Base-by-base conservation (phyloP, 2,329 filamentous ascomycete genomes). In the Cordyceps farinosa region DNA sequence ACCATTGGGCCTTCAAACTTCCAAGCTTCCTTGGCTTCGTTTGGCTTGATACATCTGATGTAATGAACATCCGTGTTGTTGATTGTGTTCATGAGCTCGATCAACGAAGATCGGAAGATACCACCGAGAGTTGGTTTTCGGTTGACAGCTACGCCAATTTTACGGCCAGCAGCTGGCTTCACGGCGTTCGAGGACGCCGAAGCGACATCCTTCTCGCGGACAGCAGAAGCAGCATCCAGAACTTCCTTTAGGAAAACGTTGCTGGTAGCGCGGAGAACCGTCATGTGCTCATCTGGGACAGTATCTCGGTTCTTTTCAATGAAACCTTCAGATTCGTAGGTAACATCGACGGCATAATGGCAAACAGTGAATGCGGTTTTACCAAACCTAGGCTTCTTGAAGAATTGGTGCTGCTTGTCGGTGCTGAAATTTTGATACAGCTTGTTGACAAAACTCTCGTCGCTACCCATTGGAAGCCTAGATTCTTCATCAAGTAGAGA, bases 261-360 rank as follows among this genome's bases (percentile, higher is more conserved):
- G 38, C 86, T 89, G 1, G 92, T 96, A 58, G 88, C 87, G 69
- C 87, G 89, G 67, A 99, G 84, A 44, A 99, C 90, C 64, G 95
- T 92, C 88, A 99, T 91, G 74, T 98, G 95, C 79, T 99, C 95
- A 73, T 99, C 95, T 6, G 95, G 95, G 53, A 99, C 95, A 27
- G 96, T 99, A 76, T 99, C 95, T 76, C 95, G 88, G 78, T 99
- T 99, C 85, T 99, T 99, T 77, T 99, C 96, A 71, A 99, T 97
- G 78, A 99, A 99, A 53, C 95, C 95, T 70, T 99, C 95, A 1
- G 94, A 98, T 77, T 99, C 95, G 75, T 99, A 99, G 22, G 94
- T 98, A 70, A 99, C 95, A 72, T 99, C 95, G 63, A 99, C 84
- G 59, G 95, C 95, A 78, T 99, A 99, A 78, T 99, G 96, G 77